Evolutionary conservation across 108 stramenopile genomes (phyloP).

Genomic region (Skeletonema menzelii): DNA sequence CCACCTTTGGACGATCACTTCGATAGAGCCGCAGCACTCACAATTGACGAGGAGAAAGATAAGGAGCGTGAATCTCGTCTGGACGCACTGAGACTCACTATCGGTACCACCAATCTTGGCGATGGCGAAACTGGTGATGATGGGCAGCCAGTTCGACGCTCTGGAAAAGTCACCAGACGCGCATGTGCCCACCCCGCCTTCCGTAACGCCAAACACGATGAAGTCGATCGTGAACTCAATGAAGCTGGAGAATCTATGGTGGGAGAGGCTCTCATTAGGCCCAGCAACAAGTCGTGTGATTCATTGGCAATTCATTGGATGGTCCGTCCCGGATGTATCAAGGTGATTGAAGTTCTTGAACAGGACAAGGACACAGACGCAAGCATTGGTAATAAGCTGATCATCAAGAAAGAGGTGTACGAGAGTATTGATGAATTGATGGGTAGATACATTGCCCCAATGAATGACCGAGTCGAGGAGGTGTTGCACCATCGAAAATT

Average conservation of each 20-base stretch:
- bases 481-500: slow-evolving; percentile 82
- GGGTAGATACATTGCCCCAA: slow-evolving; percentile 85
- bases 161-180: slow-evolving; percentile 73
- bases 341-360: slow-evolving; percentile 83
- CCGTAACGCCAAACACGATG: slow-evolving; percentile 72
- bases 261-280: slow-evolving; percentile 83
- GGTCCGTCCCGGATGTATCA: slow-evolving; percentile 74
- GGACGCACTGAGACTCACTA: slow-evolving; percentile 62
- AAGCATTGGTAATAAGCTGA: slow-evolving; percentile 78
- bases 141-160: slow-evolving; percentile 18
- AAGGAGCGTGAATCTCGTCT: slow-evolving; percentile 79
- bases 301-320: slow-evolving; percentile 88
- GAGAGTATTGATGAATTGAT: slow-evolving; percentile 88
- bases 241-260: slow-evolving; percentile 78
- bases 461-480: slow-evolving; percentile 88
- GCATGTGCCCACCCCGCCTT: slow-evolving; percentile 90
- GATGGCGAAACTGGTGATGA: slow-evolving; percentile 43
- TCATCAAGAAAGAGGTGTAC: slow-evolving; percentile 83
- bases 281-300: slow-evolving; percentile 81
- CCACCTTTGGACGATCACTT: slow-evolving; percentile 70
- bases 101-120: slow-evolving; percentile 46
- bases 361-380: slow-evolving; percentile 89
- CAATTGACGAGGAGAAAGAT: slow-evolving; percentile 74
- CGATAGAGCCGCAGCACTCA: slow-evolving; percentile 57
- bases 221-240: slow-evolving; percentile 71